Conservation (phyloP, 805 yeast genomes). For the Jamesozyma piceae region DNA sequence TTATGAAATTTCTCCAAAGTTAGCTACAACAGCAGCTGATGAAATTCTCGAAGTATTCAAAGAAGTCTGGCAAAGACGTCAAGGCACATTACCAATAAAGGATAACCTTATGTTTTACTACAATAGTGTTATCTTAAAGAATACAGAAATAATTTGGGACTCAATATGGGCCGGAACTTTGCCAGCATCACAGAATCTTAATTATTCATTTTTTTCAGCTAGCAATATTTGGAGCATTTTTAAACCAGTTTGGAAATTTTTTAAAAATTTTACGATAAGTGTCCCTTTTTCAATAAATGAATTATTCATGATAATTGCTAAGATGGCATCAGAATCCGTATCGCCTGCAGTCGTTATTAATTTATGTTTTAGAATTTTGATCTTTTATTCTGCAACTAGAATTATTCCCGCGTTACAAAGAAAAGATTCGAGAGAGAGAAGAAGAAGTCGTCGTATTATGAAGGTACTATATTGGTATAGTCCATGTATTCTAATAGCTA, state of each 20-base stretch:
- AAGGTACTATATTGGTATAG: constrained; percentile 73
- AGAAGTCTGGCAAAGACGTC: constrained; percentile 30
- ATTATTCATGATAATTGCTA: constrained; percentile 27
- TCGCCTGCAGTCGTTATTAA: constrained; percentile 76
- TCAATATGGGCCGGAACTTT: constrained; percentile 17
- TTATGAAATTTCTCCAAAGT: constrained; percentile 85
- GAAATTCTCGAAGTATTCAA: constrained; percentile 35
- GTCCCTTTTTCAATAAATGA: constrained; percentile 28
- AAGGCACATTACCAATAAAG: constrained; percentile 27
- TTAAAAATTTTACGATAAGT: constrained; percentile 23
- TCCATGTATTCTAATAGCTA: constrained; percentile 89
- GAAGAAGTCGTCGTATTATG: constrained; percentile 32
- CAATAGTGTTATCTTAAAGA: constrained; percentile 22
- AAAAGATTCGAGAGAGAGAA: constrained; percentile 19
- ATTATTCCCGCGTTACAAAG: constrained; percentile 71
- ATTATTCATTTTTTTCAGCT: background rate
- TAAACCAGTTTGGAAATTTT: constrained; percentile 24
- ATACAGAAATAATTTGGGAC: constrained; percentile 22
- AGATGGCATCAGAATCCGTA: constrained; percentile 49
- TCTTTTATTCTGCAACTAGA: constrained; percentile 85
- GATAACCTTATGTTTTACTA: constrained; percentile 27
- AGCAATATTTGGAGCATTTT: constrained; percentile 10
- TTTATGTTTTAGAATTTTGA: constrained; percentile 75
- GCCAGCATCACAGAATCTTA: background rate
- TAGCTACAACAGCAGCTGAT: constrained; percentile 47